Evolutionary conservation across 805 yeast genomes (phyloP).

Genomic region (Yamadazyma nakazawae): DNA sequence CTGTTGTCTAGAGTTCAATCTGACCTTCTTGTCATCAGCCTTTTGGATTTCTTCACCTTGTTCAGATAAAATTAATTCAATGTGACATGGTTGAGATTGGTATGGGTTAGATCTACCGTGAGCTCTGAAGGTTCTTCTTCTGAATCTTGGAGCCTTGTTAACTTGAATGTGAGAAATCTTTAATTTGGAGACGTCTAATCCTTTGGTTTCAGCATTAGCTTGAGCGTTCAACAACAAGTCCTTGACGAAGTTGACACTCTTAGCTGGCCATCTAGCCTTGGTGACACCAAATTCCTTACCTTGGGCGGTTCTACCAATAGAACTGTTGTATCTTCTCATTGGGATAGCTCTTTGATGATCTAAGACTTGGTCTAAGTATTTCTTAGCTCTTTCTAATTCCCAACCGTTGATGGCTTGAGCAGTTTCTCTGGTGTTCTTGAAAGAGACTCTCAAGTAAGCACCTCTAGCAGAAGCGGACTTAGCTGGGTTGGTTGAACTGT

Average conservation of each 20-base stretch:
- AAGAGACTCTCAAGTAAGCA: constrained; percentile 97
- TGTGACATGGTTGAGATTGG: constrained; percentile 99
- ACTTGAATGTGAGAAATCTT: constrained; percentile 98
- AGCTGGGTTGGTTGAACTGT: constrained; percentile 98
- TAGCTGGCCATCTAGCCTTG: constrained; percentile 99
- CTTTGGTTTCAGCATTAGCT: constrained; percentile 98
- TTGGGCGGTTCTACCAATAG: constrained; percentile 99
- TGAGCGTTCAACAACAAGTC: constrained; percentile 96
- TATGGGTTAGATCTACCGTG: constrained; percentile 99
- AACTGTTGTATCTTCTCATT: constrained; percentile 95
- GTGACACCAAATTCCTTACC: constrained; percentile 99
- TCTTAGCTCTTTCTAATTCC: constrained; percentile 94
- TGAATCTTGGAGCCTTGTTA: constrained; percentile 99
- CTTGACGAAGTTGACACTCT: constrained; percentile 93
- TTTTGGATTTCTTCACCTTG: constrained; percentile 90
- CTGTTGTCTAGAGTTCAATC: constrained; percentile 86
- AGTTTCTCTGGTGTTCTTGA: constrained; percentile 99
- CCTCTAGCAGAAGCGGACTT: constrained; percentile 99
- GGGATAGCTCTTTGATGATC: constrained; percentile 99
- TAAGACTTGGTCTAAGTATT: constrained; percentile 91
- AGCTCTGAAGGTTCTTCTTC: constrained; percentile 99
- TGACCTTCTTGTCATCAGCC: constrained; percentile 61
- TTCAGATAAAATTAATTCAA: constrained; percentile 95
- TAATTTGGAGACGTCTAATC: constrained; percentile 92
- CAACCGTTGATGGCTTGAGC: constrained; percentile 98